Evolutionary conservation across 140 eudicot species (phyloP), one percentile per base, ranked within the genome.

Genomic region (Oenanthe javanica): DNA sequence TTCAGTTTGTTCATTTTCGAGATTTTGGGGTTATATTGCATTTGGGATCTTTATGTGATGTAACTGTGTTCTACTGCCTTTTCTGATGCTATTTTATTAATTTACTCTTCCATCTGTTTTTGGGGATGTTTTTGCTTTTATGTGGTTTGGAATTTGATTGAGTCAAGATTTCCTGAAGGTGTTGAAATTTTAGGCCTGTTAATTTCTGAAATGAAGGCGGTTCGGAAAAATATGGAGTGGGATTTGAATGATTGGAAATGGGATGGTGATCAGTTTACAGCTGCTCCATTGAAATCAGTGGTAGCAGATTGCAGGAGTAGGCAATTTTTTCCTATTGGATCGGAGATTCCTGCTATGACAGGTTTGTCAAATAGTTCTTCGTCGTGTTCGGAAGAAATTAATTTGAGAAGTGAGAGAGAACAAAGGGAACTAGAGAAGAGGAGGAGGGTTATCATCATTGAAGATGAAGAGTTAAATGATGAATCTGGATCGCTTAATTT

Each of bases 201-300:
- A 78, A 79, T 75, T 66, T 79, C 82, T 0, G 80, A 71, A 66
- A 52, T 81, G 66, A 79, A 82, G 55, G 84, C 79, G 31, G 67
- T 59, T 12, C 84, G 90, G 77, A 83, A 82, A 71, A 82, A 70
- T 81, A 15, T 85, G 81, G 89, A 88, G 51, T 88, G 91, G 91
- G 89, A 88, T 84, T 81, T 83, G 31, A 85, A 78, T 61, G 80
- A 81, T 31, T 88, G 91, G 91, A 86, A 72, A 73, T 88, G 91
- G 91, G 91, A 88, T 77, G 89, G 91, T 12, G 89, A 88, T 80
- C 89, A 81, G 48, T 84, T 88, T 59, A 36, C 75, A 55, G 91
- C 91, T 51, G 80, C 84, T 45, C 86, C 86, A 47, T 51, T 78
- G 63, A 83, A 81, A 40, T 66, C 82, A 2, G 51, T 15, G 0